Conservation (phyloP, 345 rosid genomes). For the Gossypium mustelinum region DNA sequence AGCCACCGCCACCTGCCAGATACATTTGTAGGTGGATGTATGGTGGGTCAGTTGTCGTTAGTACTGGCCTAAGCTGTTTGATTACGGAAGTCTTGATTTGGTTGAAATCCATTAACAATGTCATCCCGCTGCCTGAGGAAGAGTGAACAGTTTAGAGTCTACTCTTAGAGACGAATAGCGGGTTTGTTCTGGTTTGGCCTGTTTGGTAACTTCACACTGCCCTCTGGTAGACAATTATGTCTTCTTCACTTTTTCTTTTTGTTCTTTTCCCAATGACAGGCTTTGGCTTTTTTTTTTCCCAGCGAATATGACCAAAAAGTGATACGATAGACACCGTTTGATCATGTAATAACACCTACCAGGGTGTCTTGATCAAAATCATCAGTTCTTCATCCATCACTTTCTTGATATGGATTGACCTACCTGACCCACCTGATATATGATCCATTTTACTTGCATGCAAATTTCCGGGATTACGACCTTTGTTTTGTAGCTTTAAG, state of each 20-base stretch:
- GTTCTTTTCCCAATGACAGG: background rate
- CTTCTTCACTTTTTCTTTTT: conserved; percentile 17
- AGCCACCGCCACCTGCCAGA: background rate
- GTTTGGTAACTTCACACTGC: conserved; percentile 8
- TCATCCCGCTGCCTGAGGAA: background rate
- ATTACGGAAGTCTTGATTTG: background rate
- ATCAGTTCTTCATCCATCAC: background rate
- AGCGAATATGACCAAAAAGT: conserved; percentile 28
- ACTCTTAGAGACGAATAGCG: no score
- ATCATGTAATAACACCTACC: background rate
- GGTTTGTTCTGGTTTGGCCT: background rate
- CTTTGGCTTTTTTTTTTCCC: conserved; percentile 11
- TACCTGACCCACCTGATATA: conserved; percentile 1
- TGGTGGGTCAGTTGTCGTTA: background rate
- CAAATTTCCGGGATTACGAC: background rate
- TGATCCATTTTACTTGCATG: background rate
- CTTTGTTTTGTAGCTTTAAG: background rate
- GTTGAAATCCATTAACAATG: no score
- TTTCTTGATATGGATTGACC: background rate
- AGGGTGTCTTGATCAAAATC: background rate
- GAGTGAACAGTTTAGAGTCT: no score
- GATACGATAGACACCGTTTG: background rate
- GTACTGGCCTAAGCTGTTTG: background rate
- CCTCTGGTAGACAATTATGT: conserved; percentile 7
- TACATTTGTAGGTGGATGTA: background rate